Evolutionary conservation across 2,329 filamentous ascomycete genomes (phyloP).

Genomic region (Nakataea oryzae): DNA sequence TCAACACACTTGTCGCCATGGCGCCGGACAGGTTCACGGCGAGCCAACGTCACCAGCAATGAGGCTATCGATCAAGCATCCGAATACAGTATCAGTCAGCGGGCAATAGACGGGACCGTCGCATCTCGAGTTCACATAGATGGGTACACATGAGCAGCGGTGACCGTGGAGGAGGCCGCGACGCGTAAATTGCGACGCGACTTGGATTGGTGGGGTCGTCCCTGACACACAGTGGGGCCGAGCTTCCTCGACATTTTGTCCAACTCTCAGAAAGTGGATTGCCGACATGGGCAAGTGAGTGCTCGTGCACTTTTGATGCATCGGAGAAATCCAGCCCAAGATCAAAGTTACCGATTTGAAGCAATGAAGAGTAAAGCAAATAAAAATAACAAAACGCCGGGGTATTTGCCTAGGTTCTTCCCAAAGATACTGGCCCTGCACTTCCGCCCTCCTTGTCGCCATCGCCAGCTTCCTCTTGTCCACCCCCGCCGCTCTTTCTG

Average conservation of each 20-base stretch:
- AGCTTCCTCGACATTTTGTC: background rate
- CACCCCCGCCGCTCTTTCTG: background rate
- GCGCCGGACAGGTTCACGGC: background rate
- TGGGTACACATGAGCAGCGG: background rate
- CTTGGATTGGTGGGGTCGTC: background rate
- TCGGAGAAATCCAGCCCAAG: background rate
- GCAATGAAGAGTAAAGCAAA: too few species aligned
- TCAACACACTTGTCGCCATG: conserved; percentile 23
- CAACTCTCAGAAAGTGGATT: background rate
- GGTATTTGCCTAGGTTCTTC: background rate
- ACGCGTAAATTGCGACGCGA: background rate
- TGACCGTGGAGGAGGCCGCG: background rate
- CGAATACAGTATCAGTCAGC: background rate
- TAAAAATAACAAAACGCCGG: background rate
- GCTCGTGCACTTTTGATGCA: background rate
- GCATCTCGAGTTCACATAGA: background rate
- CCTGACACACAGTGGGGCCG: background rate
- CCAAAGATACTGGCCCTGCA: background rate
- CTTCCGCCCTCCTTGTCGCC: background rate
- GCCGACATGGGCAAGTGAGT: background rate
- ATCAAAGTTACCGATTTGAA: background rate
- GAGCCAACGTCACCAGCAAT: background rate
- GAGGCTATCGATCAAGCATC: background rate
- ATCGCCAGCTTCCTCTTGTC: too few species aligned
- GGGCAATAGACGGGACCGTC: background rate